These are phyloP conservation scores for Astrothelium subdiscretum DNA, from an alignment of 495 filamentous ascomycete genomes.

Conservation along the genomic window DNA sequence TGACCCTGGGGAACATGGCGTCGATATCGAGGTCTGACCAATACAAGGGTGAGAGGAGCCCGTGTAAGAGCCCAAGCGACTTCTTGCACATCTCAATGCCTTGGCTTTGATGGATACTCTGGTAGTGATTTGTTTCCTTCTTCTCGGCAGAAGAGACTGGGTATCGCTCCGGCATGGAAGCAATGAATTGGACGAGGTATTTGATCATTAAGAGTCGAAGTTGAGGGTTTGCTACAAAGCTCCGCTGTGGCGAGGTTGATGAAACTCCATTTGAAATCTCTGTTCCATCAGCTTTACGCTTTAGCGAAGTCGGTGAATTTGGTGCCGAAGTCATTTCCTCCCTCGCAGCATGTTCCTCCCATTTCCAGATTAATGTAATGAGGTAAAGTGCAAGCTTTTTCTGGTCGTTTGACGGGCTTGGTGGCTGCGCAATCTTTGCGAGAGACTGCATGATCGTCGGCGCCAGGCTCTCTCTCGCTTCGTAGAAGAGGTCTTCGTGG, in stretches of 20 bases:
- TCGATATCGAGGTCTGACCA: conserved; percentile 92
- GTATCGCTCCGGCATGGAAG: conserved; percentile 73
- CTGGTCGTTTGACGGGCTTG: conserved; percentile 81
- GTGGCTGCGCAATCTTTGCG: conserved; percentile 72
- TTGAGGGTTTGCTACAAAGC: conserved; percentile 28
- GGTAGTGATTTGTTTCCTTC: conserved; percentile 32
- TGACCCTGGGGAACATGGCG: conserved; percentile 69
- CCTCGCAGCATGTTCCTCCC: conserved; percentile 73
- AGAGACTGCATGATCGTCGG: conserved; percentile 80
- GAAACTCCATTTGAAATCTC: conserved; percentile 23
- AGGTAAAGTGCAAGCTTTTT: conserved; percentile 86
- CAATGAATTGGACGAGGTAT: conserved; percentile 90
- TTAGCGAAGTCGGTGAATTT: conserved; percentile 38
- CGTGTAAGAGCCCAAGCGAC: conserved; percentile 67
- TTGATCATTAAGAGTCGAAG: conserved; percentile 71
- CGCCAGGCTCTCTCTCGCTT: conserved; percentile 81
- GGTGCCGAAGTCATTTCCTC: conserved; percentile 51
- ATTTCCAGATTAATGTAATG: conserved; percentile 78
- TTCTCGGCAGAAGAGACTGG: conserved; percentile 56
- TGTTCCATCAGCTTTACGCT: conserved; percentile 59
- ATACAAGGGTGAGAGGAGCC: conserved; percentile 74
- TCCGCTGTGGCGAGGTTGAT: conserved; percentile 6
- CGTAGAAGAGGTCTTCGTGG: conserved; percentile 88
- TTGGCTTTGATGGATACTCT: background rate
- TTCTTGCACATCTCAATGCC: conserved; percentile 73